phyloP scores from a whole-genome alignment of 2,329 filamentous ascomycete species.

The Thermomyces lanuginosus region DNA sequence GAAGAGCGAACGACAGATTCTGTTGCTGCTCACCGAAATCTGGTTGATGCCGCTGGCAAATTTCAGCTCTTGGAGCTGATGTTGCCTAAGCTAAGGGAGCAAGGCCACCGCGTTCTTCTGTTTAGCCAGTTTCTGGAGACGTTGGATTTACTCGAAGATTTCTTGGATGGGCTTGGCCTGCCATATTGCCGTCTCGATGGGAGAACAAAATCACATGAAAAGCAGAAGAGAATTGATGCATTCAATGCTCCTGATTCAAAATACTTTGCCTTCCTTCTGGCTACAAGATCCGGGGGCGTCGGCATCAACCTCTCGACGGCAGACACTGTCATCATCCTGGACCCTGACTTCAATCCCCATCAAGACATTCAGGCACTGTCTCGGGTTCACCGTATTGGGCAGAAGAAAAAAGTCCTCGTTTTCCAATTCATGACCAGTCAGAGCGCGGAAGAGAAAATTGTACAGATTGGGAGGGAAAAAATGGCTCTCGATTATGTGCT shows the following conservation, averaged over 20 bases:
- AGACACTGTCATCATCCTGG: slow-evolving; percentile 93
- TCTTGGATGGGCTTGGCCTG: slow-evolving; percentile 59
- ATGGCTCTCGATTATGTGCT: slow-evolving; percentile 90
- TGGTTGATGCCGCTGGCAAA: slow-evolving; percentile 85
- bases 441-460: slow-evolving; percentile 85
- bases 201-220: slow-evolving; percentile 61
- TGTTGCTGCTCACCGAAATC: slow-evolving; percentile 52
- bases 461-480: slow-evolving; percentile 89
- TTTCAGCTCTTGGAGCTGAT: slow-evolving; percentile 69
- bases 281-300: slow-evolving; percentile 85
- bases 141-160: slow-evolving; percentile 83
- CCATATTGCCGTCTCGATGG: slow-evolving; percentile 72
- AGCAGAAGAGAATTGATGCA: slow-evolving; percentile 84
- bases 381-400: slow-evolving; percentile 86
- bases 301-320: slow-evolving; percentile 95
- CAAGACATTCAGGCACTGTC: slow-evolving; percentile 94
- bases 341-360: slow-evolving; percentile 94
- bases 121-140: slow-evolving; percentile 90
- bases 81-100: slow-evolving; percentile 69
- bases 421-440: slow-evolving; percentile 86
- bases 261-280: slow-evolving; percentile 80
- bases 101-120: slow-evolving; percentile 78
- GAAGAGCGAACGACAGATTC: slow-evolving; percentile 59
- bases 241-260: slow-evolving; percentile 75
- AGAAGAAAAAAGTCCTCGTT: slow-evolving; percentile 87